These are phyloP conservation scores for Circinella umbellata DNA, from an alignment of 371 early-diverging fungal species.

Conservation along the genomic window DNA sequence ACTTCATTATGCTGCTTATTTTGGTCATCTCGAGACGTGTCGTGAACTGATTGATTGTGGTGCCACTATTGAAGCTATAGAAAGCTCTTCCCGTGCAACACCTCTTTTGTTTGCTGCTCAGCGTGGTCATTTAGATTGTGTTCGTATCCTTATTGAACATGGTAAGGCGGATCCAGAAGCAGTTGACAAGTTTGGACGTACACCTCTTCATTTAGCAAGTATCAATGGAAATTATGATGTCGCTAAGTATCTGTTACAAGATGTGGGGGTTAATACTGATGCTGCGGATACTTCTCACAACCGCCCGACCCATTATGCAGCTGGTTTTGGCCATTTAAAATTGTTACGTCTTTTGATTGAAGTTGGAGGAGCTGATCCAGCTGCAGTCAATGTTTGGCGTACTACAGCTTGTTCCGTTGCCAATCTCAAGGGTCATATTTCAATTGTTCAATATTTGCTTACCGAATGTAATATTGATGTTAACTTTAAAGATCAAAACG, in stretches of 20 bases:
- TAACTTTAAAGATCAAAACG: slow-evolving; percentile 56
- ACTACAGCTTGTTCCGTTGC: slow-evolving; percentile 63
- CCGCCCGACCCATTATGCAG: slow-evolving; percentile 59
- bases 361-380: slow-evolving; percentile 49
- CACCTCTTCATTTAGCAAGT: slow-evolving; percentile 55
- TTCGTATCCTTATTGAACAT: slow-evolving; percentile 46
- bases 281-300: slow-evolving; percentile 57
- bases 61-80: slow-evolving; percentile 47
- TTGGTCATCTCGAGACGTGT: slow-evolving; percentile 55
- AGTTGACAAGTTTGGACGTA: slow-evolving; percentile 52
- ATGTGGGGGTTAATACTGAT: slow-evolving; percentile 52
- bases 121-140: slow-evolving; percentile 55
- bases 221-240: slow-evolving; percentile 55
- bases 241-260: slow-evolving; percentile 38
- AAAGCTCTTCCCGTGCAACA: slow-evolving; percentile 46
- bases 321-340: slow-evolving; percentile 56
- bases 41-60: slow-evolving; percentile 46
- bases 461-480: slow-evolving; percentile 40
- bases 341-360: slow-evolving; percentile 49
- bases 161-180: slow-evolving; percentile 52
- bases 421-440: slow-evolving; percentile 62
- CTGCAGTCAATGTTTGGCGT: slow-evolving; percentile 59
- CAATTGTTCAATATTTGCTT: slow-evolving; percentile 53
- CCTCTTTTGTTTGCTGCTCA: slow-evolving; percentile 55
- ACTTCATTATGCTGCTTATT: slow-evolving; percentile 62